Evolutionary conservation across 106 monocot genomes (phyloP), one percentile per base, ranked within the genome.

Genomic region (Dactylorhiza incarnata): DNA sequence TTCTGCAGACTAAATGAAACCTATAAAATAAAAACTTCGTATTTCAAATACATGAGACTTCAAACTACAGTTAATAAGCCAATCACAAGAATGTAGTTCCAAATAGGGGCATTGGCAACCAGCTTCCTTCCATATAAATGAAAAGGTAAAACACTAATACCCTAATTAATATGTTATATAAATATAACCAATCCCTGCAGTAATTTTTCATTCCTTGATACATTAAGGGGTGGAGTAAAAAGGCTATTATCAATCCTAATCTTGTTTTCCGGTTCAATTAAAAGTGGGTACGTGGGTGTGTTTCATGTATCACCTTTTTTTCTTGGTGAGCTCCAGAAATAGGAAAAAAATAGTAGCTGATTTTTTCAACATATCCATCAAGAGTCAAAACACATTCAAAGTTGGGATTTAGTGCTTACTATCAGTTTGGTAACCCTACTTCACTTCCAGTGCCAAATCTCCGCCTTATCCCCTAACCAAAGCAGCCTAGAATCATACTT

Each of bases 31-130:
- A 37, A 37, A 37, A 37, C 37, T 5, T 54, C 16, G 17, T 16
- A 54, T 54, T 54, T 54, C 54, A 54, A 54, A 54, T 54, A 54
- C 54, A 54, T 54, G 54, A 14, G 54, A 54, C 54, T 54, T 54
- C 14, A 54, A 54, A 15, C n/a, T 3, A 54, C 3, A 14, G 14
- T 54, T 15, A 15, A 14, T 54, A 14, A 54, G n/a, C 5, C 3
- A 54, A 54, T 14, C 14, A 54, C 54, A 54, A 15, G 54, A 54
- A 16, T 5, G 54, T 54, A 14, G n/a, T 54, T 54, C 14, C 15
- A 16, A 54, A 54, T 16, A 3, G 2, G 54, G 16, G 17, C 54
- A 54, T n/a, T 54, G 37, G 37, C 54, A 54, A 54, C 15, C 54
- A 54, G 15, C 2, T 54, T 54, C 15, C 54, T 54, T 54, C 54